Evolutionary conservation across 805 yeast species (phyloP), one percentile per base, ranked within the genome.

Genomic region (Sugiyamaella lignohabitans): DNA sequence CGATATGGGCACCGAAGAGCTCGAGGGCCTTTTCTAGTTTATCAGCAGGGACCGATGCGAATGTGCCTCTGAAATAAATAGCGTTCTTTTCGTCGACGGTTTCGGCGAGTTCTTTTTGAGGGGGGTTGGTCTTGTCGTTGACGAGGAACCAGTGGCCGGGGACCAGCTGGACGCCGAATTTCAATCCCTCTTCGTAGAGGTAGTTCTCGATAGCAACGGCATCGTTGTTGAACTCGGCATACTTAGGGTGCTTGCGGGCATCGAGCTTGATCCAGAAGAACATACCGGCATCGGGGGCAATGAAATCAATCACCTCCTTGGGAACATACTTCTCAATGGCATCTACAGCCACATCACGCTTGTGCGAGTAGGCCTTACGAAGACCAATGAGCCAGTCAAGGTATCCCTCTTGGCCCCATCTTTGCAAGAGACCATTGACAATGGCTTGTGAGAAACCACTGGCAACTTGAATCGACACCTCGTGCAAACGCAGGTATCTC

Each of bases 341-440:
- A 59, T 86, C 91, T 54, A 87, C 76, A 42, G 96, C 86, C 55
- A 79, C 80, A 63, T 93, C 91, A 70, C 98, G 82, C 71, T 88
- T 87, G 59, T 73, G 75, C 24, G 96, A 81, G 74, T 91, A 91
- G 63, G 85, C 91, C 45, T 66, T 65, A 57, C 82, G 68, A 56
- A 78, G 68, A 49, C 87, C 84, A 53, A 86, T 80, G 61, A 88
- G 76, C 96, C 96, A 88, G 66, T 86, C 89, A 58, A 87, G 57
- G 71, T 84, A 89, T 27, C 96, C 96, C 3, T 64, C 63, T 69
- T 88, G 96, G 48, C 95, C 96, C 97, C 97, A 88, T 56, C 83
- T 76, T 51, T 78, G 77, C 58, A 89, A 73, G 52, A 85, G 67
- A 45, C 87, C 87, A 59, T 82, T 75, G 45, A 82, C 74, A 42